Evolutionary conservation across 2,329 filamentous ascomycete species (phyloP).

Genomic region (Akanthomyces muscarius): DNA sequence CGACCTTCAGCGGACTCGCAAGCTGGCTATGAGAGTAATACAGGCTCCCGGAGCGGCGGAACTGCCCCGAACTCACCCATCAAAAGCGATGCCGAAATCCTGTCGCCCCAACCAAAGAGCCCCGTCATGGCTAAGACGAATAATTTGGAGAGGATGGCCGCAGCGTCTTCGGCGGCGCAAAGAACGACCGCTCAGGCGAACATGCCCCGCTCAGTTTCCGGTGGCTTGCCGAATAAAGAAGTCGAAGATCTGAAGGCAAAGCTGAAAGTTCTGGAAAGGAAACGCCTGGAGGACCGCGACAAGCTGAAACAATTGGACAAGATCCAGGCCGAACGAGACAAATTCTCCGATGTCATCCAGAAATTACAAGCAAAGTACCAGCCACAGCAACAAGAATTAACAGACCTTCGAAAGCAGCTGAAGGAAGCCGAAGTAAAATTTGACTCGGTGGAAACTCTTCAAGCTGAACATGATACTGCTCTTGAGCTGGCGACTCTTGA

Average conservation of each 20-base stretch:
- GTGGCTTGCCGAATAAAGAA: conserved; percentile 57
- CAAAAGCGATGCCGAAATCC: conserved; percentile 49
- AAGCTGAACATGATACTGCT: conserved; percentile 79
- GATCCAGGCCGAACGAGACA: conserved; percentile 70
- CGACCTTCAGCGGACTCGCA: conserved; percentile 45
- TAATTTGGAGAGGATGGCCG: conserved; percentile 49
- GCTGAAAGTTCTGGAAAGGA: conserved; percentile 80
- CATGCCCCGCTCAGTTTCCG: conserved; percentile 39
- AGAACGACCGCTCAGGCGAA: conserved; percentile 27
- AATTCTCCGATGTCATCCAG: conserved; percentile 79
- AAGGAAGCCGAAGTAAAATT: conserved; percentile 71
- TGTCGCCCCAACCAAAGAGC: conserved; percentile 47
- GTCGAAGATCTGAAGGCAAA: conserved; percentile 88
- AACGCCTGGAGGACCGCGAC: conserved; percentile 79
- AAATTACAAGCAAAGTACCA: conserved; percentile 89
- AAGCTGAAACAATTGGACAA: conserved; percentile 75
- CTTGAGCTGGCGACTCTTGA: conserved; percentile 87
- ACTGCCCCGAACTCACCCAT: conserved; percentile 36
- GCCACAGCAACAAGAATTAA: conserved; percentile 74
- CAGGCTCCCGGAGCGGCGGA: conserved; percentile 27
- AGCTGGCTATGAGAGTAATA: conserved; percentile 39
- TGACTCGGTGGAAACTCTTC: conserved; percentile 63
- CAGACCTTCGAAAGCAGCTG: conserved; percentile 69
- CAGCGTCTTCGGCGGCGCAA: conserved; percentile 33
- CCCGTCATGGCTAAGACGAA: conserved; percentile 48